Conservation (phyloP, 2,329 filamentous ascomycete genomes). For the Juglanconis juglandina region DNA sequence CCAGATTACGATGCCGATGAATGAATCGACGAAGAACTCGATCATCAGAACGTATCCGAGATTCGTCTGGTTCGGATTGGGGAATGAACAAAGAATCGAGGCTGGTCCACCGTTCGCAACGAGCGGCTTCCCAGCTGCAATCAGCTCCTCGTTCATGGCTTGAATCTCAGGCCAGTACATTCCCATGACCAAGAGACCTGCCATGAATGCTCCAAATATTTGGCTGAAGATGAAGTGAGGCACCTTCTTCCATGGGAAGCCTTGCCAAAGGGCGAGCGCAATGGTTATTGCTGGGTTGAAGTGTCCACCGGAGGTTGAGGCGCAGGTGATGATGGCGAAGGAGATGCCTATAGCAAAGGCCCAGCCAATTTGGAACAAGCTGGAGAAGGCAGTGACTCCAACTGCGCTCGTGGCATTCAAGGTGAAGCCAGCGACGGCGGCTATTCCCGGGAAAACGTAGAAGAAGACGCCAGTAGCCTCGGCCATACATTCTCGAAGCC, state of each 20-base stretch:
- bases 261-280: constrained; percentile 49
- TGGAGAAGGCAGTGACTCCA: constrained; percentile 34
- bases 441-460: constrained; percentile 52
- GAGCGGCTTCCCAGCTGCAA: constrained; percentile 31
- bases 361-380: constrained; percentile 52
- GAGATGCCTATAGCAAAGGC: constrained; percentile 56
- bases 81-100: constrained; percentile 53
- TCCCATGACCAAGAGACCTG: constrained; percentile 51
- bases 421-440: constrained; percentile 49
- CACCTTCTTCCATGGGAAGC: constrained; percentile 57
- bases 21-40: constrained; percentile 57
- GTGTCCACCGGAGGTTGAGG: constrained; percentile 50
- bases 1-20: constrained; percentile 58
- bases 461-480: constrained; percentile 58
- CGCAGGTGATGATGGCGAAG: constrained; percentile 57
- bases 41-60: constrained; percentile 55
- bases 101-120: constrained; percentile 46
- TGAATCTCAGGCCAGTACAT: constrained; percentile 51
- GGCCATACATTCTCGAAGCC: constrained; percentile 52
- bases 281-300: constrained; percentile 52
- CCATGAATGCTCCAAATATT: constrained; percentile 54
- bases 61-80: constrained; percentile 46
- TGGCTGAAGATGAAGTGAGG: constrained; percentile 55
- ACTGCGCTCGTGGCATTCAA: constrained; percentile 40
- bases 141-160: constrained; percentile 30